Evolutionary conservation across 495 filamentous ascomycete genomes (phyloP).

Genomic region (Rusavskia elegans): DNA sequence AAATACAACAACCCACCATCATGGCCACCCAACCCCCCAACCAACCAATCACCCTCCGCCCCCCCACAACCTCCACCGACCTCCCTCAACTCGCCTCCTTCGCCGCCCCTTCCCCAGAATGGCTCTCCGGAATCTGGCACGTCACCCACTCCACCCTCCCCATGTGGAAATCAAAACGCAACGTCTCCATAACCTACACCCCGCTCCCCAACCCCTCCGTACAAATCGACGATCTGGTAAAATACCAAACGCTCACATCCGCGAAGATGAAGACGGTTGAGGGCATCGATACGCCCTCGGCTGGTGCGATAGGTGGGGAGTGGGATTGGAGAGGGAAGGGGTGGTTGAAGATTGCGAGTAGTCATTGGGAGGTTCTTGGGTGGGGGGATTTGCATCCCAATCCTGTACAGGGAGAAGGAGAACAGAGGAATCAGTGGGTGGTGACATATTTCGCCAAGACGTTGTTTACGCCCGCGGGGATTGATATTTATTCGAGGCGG

Average conservation of each 20-base stretch:
- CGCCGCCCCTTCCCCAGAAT: slow-evolving; percentile 37
- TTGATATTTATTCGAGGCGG: slow-evolving; percentile 52
- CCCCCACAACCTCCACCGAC: slow-evolving; percentile 18
- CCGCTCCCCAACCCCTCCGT: slow-evolving; percentile 19
- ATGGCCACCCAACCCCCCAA: too few species aligned
- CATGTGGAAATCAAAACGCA: slow-evolving; percentile 51
- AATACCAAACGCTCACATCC: slow-evolving; percentile 36
- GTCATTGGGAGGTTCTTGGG: slow-evolving; percentile 61
- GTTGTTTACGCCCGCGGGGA: slow-evolving; percentile 55
- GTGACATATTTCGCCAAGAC: slow-evolving; percentile 66
- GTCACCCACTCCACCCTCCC: slow-evolving; percentile 62
- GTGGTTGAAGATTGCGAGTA: slow-evolving; percentile 43
- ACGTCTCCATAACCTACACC: slow-evolving; percentile 60
- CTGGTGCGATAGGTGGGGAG: slow-evolving; percentile 13
- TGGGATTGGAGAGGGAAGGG: slow-evolving; percentile 65
- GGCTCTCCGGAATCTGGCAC: slow-evolving; percentile 53
- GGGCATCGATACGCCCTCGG: slow-evolving; percentile 43
- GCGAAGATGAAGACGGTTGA: slow-evolving; percentile 39
- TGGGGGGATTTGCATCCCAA: slow-evolving; percentile 35
- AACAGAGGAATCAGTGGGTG: slow-evolving; percentile 33
- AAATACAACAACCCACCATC: too few species aligned
- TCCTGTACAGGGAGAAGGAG: slow-evolving; percentile 12
- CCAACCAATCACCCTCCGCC: slow-evolving; percentile 12
- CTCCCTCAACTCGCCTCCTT: slow-evolving; percentile 17
- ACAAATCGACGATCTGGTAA: slow-evolving; percentile 47